phyloP scores from a whole-genome alignment of 805 yeast genomes.

The Schwanniomyces vanrijiae region DNA sequence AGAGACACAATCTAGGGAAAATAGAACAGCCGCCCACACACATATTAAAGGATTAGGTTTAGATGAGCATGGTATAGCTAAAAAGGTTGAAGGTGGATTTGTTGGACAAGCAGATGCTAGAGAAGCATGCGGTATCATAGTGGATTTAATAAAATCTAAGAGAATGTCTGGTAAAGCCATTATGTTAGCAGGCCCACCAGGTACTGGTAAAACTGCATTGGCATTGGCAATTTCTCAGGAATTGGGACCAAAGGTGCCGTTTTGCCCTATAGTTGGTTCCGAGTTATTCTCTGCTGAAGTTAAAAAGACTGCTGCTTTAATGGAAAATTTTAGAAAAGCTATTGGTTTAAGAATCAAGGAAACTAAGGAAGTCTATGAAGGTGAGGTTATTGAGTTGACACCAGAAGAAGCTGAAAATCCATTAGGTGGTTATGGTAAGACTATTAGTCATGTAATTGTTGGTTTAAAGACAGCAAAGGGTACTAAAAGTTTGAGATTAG shows the following conservation, averaged over 20 bases:
- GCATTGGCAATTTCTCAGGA: slow-evolving; percentile 96
- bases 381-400: slow-evolving; percentile 93
- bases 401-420: slow-evolving; percentile 98
- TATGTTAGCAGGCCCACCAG: slow-evolving; percentile 94
- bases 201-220: slow-evolving; percentile 97
- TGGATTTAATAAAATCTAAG: slow-evolving; percentile 87
- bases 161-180: slow-evolving; percentile 97
- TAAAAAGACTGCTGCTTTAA: slow-evolving; percentile 91
- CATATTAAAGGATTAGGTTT: slow-evolving; percentile 94
- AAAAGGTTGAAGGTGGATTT: slow-evolving; percentile 83
- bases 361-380: slow-evolving; percentile 96
- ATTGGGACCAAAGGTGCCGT: slow-evolving; percentile 95
- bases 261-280: slow-evolving; percentile 94
- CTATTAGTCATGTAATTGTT: slow-evolving; percentile 89
- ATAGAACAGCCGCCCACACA: slow-evolving; percentile 92
- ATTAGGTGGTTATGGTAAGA: slow-evolving; percentile 95
- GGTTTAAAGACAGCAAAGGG: slow-evolving; percentile 93
- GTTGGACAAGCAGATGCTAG: slow-evolving; percentile 76
- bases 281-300: slow-evolving; percentile 96
- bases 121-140: slow-evolving; percentile 93
- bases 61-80: slow-evolving; percentile 86
- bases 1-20: slow-evolving; percentile 51
- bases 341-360: slow-evolving; percentile 95
- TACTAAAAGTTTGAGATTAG: slow-evolving; percentile 83
- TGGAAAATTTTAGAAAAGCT: slow-evolving; percentile 96